A percentile compares a stretch with the other conserved stretches of the same genome.
Conservation (phyloP, 495 filamentous ascomycete species). For the Penicillium argentinense region DNA sequence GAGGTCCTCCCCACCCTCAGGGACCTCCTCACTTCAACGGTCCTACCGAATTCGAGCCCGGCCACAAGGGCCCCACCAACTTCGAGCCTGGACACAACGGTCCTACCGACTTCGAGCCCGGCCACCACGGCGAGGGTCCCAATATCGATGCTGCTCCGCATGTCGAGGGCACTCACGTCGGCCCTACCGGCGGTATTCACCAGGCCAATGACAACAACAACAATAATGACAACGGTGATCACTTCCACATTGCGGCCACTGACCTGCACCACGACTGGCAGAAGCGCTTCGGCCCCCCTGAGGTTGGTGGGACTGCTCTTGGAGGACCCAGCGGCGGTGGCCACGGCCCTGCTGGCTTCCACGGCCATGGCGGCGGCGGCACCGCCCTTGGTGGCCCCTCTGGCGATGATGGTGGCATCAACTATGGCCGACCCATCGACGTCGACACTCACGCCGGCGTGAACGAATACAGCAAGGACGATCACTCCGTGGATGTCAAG, state of each 20-base stretch:
- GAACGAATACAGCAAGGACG: conserved; percentile 21
- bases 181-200: too few relatives aligned
- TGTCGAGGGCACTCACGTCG: too few relatives aligned
- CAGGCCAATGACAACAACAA: background rate
- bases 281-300: conserved; percentile 18
- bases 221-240: background rate
- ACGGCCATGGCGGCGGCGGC: conserved; percentile 8
- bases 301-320: conserved; percentile 14
- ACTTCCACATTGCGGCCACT: conserved; percentile 8
- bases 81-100: too few relatives aligned
- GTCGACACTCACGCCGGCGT: conserved; percentile 13
- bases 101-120: too few relatives aligned
- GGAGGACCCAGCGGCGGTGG: conserved; percentile 12
- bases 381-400: conserved; percentile 26
- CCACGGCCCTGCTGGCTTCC: conserved; percentile 2
- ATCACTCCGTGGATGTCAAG: conserved; percentile 23
- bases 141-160: too few relatives aligned
- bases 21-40: conserved; percentile 1
- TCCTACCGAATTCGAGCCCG: background rate
- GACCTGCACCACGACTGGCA: conserved; percentile 5
- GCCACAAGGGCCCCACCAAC: too few relatives aligned
- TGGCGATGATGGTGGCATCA: conserved; percentile 18
- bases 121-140: too few relatives aligned
- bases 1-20: background rate
- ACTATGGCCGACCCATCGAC: conserved; percentile 7